Percentiles rank a stretch among this genome's conserved stretches.
phyloP scores from a whole-genome alignment of 192 early-diverging fungal species.

The Podila horticola region DNA sequence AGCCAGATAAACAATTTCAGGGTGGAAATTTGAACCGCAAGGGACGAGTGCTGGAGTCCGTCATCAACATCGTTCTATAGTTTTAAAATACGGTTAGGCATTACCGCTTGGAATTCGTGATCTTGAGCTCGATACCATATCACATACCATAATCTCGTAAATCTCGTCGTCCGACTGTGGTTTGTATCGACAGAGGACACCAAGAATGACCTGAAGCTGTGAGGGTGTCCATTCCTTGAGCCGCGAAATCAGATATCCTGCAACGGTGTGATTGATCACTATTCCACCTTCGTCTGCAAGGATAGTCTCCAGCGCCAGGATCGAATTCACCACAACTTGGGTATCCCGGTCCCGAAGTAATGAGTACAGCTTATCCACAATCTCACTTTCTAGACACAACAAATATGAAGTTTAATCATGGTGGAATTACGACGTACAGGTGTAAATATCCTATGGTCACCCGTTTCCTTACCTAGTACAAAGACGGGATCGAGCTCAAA shows the following conservation, averaged over 20 bases:
- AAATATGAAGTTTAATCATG: background rate
- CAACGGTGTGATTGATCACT: conserved; percentile 37
- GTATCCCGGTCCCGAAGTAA: conserved; percentile 45
- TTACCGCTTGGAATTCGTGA: too few relatives aligned
- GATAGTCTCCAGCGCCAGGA: conserved; percentile 47
- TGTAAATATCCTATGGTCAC: background rate
- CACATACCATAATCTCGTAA: conserved; percentile 52
- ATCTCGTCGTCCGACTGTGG: conserved; percentile 46
- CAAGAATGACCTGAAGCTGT: conserved; percentile 45
- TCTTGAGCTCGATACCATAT: background rate
- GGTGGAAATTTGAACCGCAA: conserved; percentile 52
- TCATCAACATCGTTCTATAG: conserved; percentile 53
- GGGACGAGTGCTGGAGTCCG: conserved; percentile 31
- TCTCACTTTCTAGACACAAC: conserved; percentile 31
- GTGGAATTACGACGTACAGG: too few relatives aligned
- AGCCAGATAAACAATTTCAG: conserved; percentile 49
- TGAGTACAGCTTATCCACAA: conserved; percentile 48
- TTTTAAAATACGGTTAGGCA: background rate
- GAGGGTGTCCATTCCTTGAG: conserved; percentile 46
- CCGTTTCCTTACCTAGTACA: conserved; percentile 37
- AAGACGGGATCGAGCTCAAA: conserved; percentile 47
- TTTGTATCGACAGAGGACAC: conserved; percentile 44
- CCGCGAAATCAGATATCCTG: conserved; percentile 26
- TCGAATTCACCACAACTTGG: conserved; percentile 41
- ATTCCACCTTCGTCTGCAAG: conserved; percentile 48